phyloP scores from a whole-genome alignment of 768 basidiomycete genomes.

The Boletus barrowsii region DNA sequence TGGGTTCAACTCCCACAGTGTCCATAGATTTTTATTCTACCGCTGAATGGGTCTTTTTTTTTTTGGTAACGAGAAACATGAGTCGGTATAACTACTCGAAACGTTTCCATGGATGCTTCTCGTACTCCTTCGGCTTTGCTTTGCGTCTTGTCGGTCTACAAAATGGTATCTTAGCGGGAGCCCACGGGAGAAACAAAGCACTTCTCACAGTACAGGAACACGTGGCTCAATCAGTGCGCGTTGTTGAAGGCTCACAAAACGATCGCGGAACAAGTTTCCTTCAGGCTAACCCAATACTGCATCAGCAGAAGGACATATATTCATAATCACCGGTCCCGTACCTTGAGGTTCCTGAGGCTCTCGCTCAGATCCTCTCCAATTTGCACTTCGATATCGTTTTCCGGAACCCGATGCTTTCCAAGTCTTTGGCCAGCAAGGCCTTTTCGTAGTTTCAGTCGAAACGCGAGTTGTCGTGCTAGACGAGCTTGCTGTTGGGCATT shows the following conservation, averaged over 20 bases:
- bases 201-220: constrained; percentile 62
- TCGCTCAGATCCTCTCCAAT: constrained; percentile 88
- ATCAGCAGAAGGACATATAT: neutral
- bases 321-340: constrained; percentile 30
- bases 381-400: constrained; percentile 75
- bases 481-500: constrained; percentile 38
- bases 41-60: too few relatives aligned
- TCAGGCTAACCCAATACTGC: constrained; percentile 58
- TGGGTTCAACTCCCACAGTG: constrained; percentile 51
- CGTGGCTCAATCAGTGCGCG: constrained; percentile 86
- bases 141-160: constrained; percentile 32
- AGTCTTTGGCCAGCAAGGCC: constrained; percentile 74
- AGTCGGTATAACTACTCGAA: constrained; percentile 42
- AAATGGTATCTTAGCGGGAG: neutral
- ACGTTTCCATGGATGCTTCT: constrained; percentile 78
- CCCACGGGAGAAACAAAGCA: constrained; percentile 22
- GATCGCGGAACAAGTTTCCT: constrained; percentile 89
- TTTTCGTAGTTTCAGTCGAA: constrained; percentile 49
- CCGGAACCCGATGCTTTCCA: constrained; percentile 76
- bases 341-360: constrained; percentile 80
- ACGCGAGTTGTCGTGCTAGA: constrained; percentile 38
- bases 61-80: too few relatives aligned
- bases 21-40: constrained; percentile 18
- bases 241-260: constrained; percentile 84
- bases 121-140: constrained; percentile 59